Evolutionary conservation across 129 eudicot genomes (phyloP), one percentile per base, ranked within the genome.

Genomic region (Chrysanthemum makinoi): DNA sequence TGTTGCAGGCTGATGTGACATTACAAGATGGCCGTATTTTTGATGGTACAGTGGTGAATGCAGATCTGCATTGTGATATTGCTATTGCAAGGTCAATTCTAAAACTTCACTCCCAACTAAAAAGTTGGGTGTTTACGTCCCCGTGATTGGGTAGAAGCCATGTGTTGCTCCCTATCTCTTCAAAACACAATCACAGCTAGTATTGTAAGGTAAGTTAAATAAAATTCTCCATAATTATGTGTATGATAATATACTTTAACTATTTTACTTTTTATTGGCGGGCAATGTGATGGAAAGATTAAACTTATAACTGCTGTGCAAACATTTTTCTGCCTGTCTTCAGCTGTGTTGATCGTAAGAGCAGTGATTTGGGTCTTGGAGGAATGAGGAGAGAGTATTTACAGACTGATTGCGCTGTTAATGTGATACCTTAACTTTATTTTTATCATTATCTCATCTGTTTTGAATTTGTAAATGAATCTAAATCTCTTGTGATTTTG

Each of bases 301-400:
- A 6, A 68, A 46, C 24, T 54, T 54, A 9, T 19, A 58, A 10
- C 19, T 13, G 6, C 17, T 35, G 33, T 33, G n/a, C 33, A 17
- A 65, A n/a, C 46, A 14, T 33, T 73, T 60, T 66, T 8, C 35
- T 63, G 55, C 13, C 26, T 72, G 66, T 70, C 44, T 72, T 65
- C 59, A 93, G 98, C 64, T 89, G 95, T 83, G 92, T 93, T 79
- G 98, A 93, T 83, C 95, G 98, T 48, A 93, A 93, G 83, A 89
- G 96, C 63, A 89, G 92, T 80, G 98, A 93, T 78, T 71, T 93
- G 87, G 98, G 98, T 66, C 95, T 93, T 22, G 96, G 96, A 80
- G 98, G 98, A 72, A 87, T 85, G 89, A 86, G 88, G 62, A 89
- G 96, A 83, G 98, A 93, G 77, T 93, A 89, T 77, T 78, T 93